These are phyloP conservation scores for Podospora fimiseda DNA, from an alignment of 495 filamentous ascomycete species.

Conservation along the genomic window DNA sequence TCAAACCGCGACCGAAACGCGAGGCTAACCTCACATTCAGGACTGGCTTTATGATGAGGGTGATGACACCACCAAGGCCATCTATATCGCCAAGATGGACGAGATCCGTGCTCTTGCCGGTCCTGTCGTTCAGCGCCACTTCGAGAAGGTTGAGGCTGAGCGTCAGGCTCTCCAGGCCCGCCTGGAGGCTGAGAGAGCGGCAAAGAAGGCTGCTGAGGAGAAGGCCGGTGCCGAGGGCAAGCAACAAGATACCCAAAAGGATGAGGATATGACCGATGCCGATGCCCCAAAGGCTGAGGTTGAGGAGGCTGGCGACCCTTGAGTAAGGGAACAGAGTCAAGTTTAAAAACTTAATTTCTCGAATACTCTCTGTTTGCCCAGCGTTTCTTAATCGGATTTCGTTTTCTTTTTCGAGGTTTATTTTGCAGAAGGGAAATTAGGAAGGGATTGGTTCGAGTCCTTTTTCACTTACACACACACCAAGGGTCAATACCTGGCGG, in stretches of 20 bases:
- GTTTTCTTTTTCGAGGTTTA: not conserved
- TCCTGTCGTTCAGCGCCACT: slow-evolving; percentile 89
- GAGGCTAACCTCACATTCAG: slow-evolving; percentile 38
- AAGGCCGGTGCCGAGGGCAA: slow-evolving; percentile 43
- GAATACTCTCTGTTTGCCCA: too few species aligned
- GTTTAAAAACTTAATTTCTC: not conserved
- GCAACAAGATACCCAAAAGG: slow-evolving; percentile 30
- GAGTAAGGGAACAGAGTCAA: not conserved
- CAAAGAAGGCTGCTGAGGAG: slow-evolving; percentile 68
- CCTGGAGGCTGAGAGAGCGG: slow-evolving; percentile 75
- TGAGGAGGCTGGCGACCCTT: slow-evolving; percentile 27
- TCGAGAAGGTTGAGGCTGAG: slow-evolving; percentile 88
- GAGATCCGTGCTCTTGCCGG: slow-evolving; percentile 88
- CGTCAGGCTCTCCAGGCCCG: slow-evolving; percentile 67
- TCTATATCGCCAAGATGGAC: slow-evolving; percentile 91
- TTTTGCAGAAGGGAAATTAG: too few species aligned
- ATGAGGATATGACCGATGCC: slow-evolving; percentile 54
- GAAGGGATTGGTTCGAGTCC: not conserved
- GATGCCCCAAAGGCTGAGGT: slow-evolving; percentile 40
- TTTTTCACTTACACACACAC: not conserved
- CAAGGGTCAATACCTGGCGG: too few species aligned
- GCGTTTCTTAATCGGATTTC: not conserved
- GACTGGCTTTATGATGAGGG: slow-evolving; percentile 99
- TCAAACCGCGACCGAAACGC: not conserved
- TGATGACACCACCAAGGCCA: slow-evolving; percentile 87